Evolutionary conservation across 139 green algal species (phyloP), one percentile per base, ranked within the genome.

Genomic region (Microglena sp.): DNA sequence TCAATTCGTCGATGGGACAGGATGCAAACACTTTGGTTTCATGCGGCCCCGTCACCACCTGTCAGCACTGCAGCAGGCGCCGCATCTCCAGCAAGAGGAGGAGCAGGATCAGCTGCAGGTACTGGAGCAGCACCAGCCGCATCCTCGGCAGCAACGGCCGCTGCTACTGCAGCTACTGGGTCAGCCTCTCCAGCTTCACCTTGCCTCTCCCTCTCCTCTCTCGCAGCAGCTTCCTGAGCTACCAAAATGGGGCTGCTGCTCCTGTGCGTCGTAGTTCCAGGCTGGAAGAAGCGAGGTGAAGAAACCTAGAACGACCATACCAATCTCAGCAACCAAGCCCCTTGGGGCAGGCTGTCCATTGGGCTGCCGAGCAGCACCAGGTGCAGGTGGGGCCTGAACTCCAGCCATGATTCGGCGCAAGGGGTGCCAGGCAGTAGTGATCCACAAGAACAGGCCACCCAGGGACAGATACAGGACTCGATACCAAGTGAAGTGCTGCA

Each of bases 281-380:
- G 76, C 75, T 58, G 88, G 88, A 60, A 95, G 67, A 36, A 95
- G 68, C 0, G 88, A 95, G 4, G 87, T 88, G 40, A 93, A 66
- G 46, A 95, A 91, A 34, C 83, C 84, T 2, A 91, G 63, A 5
- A 92, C 4, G 28, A 95, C 56, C 29, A 85, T 72, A 46, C 87
- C 70, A 0, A 91, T 46, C 72, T 95, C 84, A 2, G 64, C 55
- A 55, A 92, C 24, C 1, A 88, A n/a, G 35, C 75, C 79, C 44
- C 66, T 70, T 53, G 21, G 7, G 21, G 8, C 26, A 56, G n/a
- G n/a, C n/a, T n/a, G n/a, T n/a, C n/a, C n/a, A n/a, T n/a, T n/a
- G n/a, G n/a, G n/a, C n/a, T n/a, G 18, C 58, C 29, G 43, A 4
- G 27, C 26, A 35, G 31, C 29, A 62, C 46, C 26, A 34, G 5